Conservation (phyloP, 2,329 filamentous ascomycete genomes). For the Alternaria metachromatica region DNA sequence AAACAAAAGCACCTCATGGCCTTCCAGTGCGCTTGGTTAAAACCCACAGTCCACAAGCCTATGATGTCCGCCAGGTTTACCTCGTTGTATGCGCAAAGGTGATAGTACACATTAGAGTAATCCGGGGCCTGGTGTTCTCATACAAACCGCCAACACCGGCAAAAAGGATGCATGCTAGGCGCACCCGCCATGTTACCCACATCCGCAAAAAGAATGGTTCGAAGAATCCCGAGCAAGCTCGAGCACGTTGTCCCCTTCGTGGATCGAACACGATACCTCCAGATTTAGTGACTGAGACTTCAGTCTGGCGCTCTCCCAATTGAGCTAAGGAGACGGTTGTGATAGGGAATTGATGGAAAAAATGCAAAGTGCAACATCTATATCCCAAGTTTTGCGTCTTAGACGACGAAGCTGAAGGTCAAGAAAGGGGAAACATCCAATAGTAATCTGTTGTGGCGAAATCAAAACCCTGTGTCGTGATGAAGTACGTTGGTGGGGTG, state of each 20-base stretch:
- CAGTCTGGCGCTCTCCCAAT: conserved; percentile 30
- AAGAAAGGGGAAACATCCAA: not conserved
- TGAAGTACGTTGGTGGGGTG: conserved; percentile 3
- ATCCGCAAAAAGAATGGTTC: conserved; percentile 14
- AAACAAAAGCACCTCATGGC: not conserved
- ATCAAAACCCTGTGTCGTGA: not conserved
- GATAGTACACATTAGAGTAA: not conserved
- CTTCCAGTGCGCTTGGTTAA: not conserved
- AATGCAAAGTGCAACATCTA: accelerated
- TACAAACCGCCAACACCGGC: not conserved
- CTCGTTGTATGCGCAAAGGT: not conserved
- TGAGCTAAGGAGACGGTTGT: conserved; percentile 26
- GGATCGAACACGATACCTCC: conserved; percentile 27
- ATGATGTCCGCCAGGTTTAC: not conserved
- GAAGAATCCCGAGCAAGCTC: conserved; percentile 19
- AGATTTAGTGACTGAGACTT: conserved; percentile 26
- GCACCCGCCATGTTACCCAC: accelerated
- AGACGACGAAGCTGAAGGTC: accelerated
- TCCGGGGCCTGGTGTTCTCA: not conserved
- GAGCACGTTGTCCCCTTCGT: conserved; percentile 26
- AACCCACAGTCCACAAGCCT: not conserved
- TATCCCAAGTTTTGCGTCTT: accelerated
- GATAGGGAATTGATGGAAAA: conserved; percentile 7
- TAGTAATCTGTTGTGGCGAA: not conserved
- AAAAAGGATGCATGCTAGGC: not conserved